Conservation (phyloP, 2,329 filamentous ascomycete species). For the Botryosphaeria dothidea region DNA sequence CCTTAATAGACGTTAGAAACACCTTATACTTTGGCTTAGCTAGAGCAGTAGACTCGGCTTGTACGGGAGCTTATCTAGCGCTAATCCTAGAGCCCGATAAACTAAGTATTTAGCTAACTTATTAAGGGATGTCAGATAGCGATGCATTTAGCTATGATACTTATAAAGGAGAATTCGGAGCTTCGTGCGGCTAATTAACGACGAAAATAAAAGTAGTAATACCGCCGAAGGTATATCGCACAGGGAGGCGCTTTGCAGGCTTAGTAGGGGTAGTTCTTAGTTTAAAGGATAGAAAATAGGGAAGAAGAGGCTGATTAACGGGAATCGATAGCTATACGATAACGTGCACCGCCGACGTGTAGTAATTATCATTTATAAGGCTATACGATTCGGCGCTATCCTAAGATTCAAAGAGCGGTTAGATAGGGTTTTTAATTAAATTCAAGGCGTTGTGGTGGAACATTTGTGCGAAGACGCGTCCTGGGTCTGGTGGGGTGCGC, state of each 20-base stretch:
- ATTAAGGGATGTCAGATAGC: constrained; percentile 23
- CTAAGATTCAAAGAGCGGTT: no score
- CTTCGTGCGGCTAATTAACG: neutral
- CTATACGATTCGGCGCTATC: no score
- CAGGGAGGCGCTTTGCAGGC: neutral
- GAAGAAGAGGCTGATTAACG: neutral
- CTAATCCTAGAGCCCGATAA: constrained; percentile 25
- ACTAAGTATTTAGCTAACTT: constrained; percentile 23
- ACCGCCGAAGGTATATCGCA: constrained; percentile 18
- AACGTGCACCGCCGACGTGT: no score
- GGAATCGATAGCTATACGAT: neutral
- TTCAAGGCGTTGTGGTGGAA: no score
- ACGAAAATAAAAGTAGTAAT: constrained; percentile 11
- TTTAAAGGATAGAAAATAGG: neutral
- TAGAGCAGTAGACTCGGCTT: constrained; percentile 24
- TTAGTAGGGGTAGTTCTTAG: neutral
- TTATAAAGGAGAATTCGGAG: constrained; percentile 17
- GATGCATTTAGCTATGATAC: constrained; percentile 17
- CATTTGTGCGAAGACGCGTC: no score
- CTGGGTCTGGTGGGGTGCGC: no score
- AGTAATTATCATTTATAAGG: no score
- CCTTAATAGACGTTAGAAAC: constrained; percentile 24
- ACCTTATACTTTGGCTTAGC: constrained; percentile 24
- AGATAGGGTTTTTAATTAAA: no score
- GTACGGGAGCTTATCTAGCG: constrained; percentile 22